Conservation (phyloP, 164 flowering plant species). For the Euptelea pleiosperma region DNA sequence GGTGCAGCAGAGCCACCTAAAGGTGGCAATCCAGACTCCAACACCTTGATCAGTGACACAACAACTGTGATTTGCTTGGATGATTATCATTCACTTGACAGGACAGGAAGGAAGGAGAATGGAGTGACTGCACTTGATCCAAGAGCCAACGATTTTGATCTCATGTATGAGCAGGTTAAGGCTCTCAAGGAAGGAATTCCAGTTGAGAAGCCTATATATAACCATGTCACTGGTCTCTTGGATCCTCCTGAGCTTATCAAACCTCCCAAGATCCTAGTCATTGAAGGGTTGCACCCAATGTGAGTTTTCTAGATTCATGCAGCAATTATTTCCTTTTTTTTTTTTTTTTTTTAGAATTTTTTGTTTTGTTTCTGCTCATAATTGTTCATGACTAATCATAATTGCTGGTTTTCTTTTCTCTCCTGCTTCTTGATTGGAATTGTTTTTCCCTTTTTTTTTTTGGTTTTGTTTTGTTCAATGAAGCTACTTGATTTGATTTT, state of each 20-base stretch:
- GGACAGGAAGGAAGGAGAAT: slow-evolving; percentile 84
- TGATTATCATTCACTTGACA: slow-evolving; percentile 90
- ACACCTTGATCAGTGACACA: slow-evolving; percentile 88
- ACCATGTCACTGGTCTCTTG: slow-evolving; percentile 83
- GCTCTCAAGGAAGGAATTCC: slow-evolving; percentile 71
- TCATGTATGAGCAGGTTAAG: slow-evolving; percentile 97
- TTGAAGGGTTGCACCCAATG: slow-evolving; percentile 97
- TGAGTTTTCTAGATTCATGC: slow-evolving; percentile 34
- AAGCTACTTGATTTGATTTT: no score
- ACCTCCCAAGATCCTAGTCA: slow-evolving; percentile 93
- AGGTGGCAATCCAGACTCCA: slow-evolving; percentile 97
- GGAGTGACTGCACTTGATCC: slow-evolving; percentile 98
- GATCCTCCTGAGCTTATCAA: slow-evolving; percentile 92
- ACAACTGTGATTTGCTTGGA: slow-evolving; percentile 97
- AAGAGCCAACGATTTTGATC: slow-evolving; percentile 87
- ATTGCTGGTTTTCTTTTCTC: no score
- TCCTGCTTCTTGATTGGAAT: no score
- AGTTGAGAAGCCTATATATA: slow-evolving; percentile 89
- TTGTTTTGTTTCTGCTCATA: no score
- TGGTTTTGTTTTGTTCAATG: no score
- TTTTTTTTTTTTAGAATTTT: not conserved
- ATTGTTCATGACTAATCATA: no score
- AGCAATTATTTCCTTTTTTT: not conserved
- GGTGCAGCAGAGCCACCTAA: slow-evolving; percentile 96
- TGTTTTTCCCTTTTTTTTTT: no score